Percentiles rank a stretch among this genome's conserved stretches.
Evolutionary conservation across 345 rosid species (phyloP).

Genomic region (Citrus glauca): DNA sequence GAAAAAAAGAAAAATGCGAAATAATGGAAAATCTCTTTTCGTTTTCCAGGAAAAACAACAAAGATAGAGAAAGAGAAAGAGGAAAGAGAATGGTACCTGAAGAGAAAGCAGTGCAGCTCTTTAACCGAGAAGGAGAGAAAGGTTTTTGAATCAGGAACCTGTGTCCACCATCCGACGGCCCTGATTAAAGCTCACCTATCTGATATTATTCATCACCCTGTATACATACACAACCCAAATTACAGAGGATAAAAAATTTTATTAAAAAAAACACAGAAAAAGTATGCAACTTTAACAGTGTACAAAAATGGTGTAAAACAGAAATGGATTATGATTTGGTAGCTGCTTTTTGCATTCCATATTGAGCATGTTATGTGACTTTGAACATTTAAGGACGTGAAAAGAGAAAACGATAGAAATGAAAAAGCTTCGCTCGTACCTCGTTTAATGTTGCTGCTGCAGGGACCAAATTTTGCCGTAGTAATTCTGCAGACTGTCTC

Average conservation of each 20-base stretch:
- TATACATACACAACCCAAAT: background rate
- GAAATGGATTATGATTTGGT: background rate
- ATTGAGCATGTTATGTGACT: background rate
- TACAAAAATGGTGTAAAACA: background rate
- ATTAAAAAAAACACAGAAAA: background rate
- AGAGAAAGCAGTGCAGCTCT: slow-evolving; percentile 21
- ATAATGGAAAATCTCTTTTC: background rate
- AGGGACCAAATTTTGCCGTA: background rate
- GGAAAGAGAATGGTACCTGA: slow-evolving; percentile 9
- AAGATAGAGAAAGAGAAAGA: background rate
- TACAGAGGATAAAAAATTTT: background rate
- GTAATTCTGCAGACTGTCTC: background rate
- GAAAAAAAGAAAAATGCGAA: background rate
- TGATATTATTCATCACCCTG: background rate
- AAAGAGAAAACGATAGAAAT: background rate
- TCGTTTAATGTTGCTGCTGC: slow-evolving; percentile 6
- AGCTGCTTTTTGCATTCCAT: background rate
- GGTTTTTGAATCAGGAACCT: slow-evolving; percentile 12
- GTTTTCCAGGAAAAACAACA: background rate
- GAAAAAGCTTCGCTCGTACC: background rate
- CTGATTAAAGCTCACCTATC: slow-evolving; percentile 2
- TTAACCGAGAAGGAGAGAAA: slow-evolving; percentile 14
- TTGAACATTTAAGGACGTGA: background rate
- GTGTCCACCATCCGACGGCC: slow-evolving; percentile 5
- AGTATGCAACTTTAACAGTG: background rate